Percentiles rank a stretch among this genome's conserved stretches.
Evolutionary conservation across 768 basidiomycete species (phyloP).

Genomic region (Tulasnella sp.): DNA sequence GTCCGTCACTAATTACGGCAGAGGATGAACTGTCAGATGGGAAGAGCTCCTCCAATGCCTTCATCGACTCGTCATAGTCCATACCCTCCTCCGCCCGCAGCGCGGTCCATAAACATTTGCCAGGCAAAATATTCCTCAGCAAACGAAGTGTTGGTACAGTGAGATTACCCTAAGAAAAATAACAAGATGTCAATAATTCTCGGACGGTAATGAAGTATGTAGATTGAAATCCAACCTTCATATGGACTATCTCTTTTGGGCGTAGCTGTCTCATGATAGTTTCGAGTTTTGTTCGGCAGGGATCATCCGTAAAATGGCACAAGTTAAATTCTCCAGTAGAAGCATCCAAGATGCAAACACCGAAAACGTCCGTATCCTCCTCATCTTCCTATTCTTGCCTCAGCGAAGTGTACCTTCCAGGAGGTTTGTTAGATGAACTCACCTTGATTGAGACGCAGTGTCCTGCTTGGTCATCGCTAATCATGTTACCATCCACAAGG

Average conservation of each 20-base stretch:
- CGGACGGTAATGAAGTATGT: background rate
- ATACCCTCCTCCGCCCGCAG: slow-evolving; percentile 76
- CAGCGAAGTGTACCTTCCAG: background rate
- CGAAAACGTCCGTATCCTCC: slow-evolving; percentile 47
- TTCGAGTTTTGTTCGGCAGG: slow-evolving; percentile 83
- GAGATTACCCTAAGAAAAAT: slow-evolving; percentile 55
- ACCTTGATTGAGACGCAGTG: slow-evolving; percentile 84
- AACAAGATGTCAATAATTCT: slow-evolving; percentile 9
- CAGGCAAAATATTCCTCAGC: slow-evolving; percentile 66
- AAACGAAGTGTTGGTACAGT: slow-evolving; percentile 71
- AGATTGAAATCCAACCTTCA: slow-evolving; percentile 45
- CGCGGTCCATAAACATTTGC: slow-evolving; percentile 77
- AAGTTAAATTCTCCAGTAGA: slow-evolving; percentile 92
- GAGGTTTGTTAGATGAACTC: slow-evolving; percentile 5
- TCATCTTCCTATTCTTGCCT: background rate
- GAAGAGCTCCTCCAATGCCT: slow-evolving; percentile 56
- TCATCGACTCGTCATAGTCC: slow-evolving; percentile 52
- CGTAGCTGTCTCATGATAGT: slow-evolving; percentile 84
- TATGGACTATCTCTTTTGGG: slow-evolving; percentile 82
- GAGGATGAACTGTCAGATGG: slow-evolving; percentile 22
- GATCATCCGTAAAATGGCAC: slow-evolving; percentile 80
- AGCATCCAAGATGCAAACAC: slow-evolving; percentile 84
- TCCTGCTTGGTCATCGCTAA: slow-evolving; percentile 86
- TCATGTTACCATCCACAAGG: slow-evolving; percentile 75
- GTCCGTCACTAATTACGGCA: slow-evolving; percentile 37